A percentile compares a stretch with the other conserved stretches of the same genome.
phyloP scores from a whole-genome alignment of 2,329 filamentous ascomycete genomes.

The Diaporthe citri region DNA sequence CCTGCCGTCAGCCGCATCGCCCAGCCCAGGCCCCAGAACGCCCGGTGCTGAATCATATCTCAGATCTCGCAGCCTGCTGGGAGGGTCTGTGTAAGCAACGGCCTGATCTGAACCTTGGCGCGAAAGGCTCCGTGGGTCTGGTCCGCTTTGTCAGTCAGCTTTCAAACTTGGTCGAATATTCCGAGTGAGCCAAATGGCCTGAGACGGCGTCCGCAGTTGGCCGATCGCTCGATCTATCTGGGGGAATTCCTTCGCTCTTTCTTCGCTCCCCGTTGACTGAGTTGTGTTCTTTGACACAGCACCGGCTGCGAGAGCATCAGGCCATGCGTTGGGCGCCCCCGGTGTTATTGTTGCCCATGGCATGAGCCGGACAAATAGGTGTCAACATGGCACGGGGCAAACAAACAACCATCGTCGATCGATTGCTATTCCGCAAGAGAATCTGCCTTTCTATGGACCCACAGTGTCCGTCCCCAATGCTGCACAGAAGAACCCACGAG shows the following conservation, averaged over 20 bases:
- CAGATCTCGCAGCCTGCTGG: not conserved
- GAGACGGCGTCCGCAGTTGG: not conserved
- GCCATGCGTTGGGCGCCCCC: not conserved
- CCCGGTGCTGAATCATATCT: constrained; percentile 4
- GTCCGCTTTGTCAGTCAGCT: not conserved
- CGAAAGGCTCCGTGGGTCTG: not conserved
- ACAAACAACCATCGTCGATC: not conserved
- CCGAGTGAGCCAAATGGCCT: not conserved
- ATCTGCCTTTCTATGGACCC: not conserved
- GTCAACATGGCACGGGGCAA: not conserved
- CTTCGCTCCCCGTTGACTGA: not conserved
- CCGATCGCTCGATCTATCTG: not conserved
- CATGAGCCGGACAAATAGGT: constrained; percentile 1
- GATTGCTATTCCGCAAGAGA: not conserved
- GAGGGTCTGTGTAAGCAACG: not conserved
- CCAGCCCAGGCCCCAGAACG: not conserved
- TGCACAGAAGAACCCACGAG: not conserved
- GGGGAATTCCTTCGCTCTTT: not conserved
- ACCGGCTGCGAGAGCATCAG: not conserved
- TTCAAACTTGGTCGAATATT: constrained; percentile 14
- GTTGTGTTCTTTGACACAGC: not conserved
- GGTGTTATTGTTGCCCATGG: not conserved
- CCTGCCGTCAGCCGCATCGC: not conserved
- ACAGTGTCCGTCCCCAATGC: not conserved
- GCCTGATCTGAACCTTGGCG: not conserved